phyloP scores from a whole-genome alignment of 345 rosid genomes.

The Populus euphratica region DNA sequence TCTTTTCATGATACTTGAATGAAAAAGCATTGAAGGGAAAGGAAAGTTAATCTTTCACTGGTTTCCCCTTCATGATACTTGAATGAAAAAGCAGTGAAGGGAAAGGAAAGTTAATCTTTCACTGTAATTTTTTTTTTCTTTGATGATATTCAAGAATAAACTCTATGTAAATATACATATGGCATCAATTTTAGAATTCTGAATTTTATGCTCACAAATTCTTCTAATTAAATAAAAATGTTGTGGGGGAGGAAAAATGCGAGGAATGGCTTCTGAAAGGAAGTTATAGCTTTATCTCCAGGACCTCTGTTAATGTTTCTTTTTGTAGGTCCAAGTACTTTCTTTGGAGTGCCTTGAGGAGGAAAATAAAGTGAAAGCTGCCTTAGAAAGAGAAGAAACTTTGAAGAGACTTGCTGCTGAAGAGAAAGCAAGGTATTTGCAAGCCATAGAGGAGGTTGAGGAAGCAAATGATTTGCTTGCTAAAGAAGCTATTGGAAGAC shows the following conservation, averaged over 20 bases:
- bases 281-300: not conserved
- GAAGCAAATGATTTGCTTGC: slow-evolving; percentile 65
- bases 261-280: not conserved
- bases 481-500: slow-evolving; percentile 54
- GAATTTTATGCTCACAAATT: not conserved
- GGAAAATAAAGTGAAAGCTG: slow-evolving; percentile 52
- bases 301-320: not conserved
- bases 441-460: slow-evolving; percentile 62
- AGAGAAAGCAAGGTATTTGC: slow-evolving; percentile 61
- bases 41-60: too few relatives aligned
- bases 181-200: too few relatives aligned
- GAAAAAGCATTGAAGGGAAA: too few relatives aligned
- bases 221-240: not conserved
- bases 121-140: too few relatives aligned
- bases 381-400: slow-evolving; percentile 61
- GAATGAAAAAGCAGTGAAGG: too few relatives aligned
- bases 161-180: too few relatives aligned
- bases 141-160: too few relatives aligned
- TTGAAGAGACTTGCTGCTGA: slow-evolving; percentile 60
- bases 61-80: too few relatives aligned
- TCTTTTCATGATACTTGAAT: too few relatives aligned
- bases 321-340: slow-evolving; percentile 55
- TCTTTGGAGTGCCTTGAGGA: slow-evolving; percentile 72
- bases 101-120: too few relatives aligned
- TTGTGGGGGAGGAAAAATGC: not conserved